Evolutionary conservation across 2,329 filamentous ascomycete species (phyloP), one percentile per base, ranked within the genome.

Genomic region (Ophiostoma sp.): DNA sequence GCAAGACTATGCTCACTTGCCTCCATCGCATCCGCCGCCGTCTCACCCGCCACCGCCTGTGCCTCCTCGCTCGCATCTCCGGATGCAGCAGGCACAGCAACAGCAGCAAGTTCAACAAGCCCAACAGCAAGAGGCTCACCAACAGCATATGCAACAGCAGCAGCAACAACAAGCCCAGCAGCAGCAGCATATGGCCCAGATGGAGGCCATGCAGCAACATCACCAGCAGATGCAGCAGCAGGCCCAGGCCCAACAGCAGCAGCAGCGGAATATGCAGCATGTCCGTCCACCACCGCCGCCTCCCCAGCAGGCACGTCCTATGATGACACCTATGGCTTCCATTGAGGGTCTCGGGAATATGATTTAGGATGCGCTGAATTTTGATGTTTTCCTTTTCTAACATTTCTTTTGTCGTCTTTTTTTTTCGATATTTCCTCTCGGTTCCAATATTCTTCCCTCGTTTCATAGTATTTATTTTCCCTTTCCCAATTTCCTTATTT

Each of bases 331-430:
- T 0, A 80, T 83, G 74, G 80, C 78, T 55, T 78, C 82, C 3
- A 77, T 84, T 55, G 82, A 85, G 45, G 82, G 81, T 39, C 78
- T 84, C 42, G 79, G 82, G 17, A 85, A 84, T 72, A 86, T 87
- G 84, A 86, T 86, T 76, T 86, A 79, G 55, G 57, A 48, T 31
- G 5, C n/a, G 22, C n/a, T 12, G 5, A 3, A 11, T 39, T 50
- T 9, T 28, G 15, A 1, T 17, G 11, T 45, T 68, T 48, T 45
- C 55, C 33, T 48, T 5, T 12, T 52, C 19, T 42, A 36, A 36
- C 1, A 22, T 72, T 50, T 71, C 39, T 25, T 50, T 64, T 50
- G 19, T 39, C 1, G 19, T 45, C 8, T 33, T 36, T 33, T 33
- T 15, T 39, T 36, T 17, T 33, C 31, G 3, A n/a, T 11, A 28